Conservation (phyloP, 495 filamentous ascomycete species). For the Neurospora sp. region DNA sequence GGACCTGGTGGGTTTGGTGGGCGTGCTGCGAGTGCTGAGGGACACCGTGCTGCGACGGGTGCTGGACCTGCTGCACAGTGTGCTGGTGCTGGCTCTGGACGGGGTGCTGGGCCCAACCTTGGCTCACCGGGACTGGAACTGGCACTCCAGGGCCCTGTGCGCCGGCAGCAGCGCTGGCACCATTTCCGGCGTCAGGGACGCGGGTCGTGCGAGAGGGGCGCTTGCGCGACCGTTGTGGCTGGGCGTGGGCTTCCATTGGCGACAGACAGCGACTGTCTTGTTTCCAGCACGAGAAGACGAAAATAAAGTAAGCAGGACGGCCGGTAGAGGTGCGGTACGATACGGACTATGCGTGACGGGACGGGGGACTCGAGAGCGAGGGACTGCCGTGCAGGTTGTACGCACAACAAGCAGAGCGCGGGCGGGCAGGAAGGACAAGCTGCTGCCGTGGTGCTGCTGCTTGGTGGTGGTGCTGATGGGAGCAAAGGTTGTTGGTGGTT, state of each 20-base stretch:
- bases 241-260: conserved; percentile 15
- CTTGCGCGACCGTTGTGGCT: conserved; percentile 21
- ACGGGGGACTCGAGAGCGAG: not conserved
- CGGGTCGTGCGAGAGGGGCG: conserved; percentile 13
- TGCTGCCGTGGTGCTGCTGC: not conserved
- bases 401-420: not conserved
- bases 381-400: not conserved
- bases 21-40: not conserved
- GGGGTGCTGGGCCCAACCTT: conserved; percentile 11
- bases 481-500: not conserved
- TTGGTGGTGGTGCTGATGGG: not conserved
- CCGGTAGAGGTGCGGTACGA: not conserved
- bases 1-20: conserved; percentile 4
- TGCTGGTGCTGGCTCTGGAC: conserved; percentile 12
- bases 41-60: not conserved
- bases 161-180: conserved; percentile 4
- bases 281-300: not conserved
- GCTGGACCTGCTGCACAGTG: conserved; percentile 1
- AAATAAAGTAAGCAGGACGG: not conserved
- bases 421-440: not conserved
- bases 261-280: not conserved
- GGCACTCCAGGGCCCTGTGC: not conserved
- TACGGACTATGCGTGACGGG: not conserved
- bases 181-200: conserved; percentile 19
- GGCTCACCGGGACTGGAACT: conserved; percentile 6